Base-by-base conservation (phyloP, 768 basidiomycete species). In the Termitomyces eurrhizus region DNA sequence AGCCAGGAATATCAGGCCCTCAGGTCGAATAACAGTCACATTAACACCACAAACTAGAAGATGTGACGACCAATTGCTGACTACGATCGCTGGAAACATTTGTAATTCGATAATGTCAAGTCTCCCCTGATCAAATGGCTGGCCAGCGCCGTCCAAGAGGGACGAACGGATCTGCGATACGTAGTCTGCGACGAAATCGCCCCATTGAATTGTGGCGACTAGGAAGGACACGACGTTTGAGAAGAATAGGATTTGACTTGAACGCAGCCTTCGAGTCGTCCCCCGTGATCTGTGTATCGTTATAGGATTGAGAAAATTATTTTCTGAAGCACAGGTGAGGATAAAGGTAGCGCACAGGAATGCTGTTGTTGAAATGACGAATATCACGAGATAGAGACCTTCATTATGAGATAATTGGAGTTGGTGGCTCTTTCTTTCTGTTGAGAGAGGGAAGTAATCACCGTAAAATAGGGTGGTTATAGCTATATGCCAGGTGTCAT, bases 61-160 rank as follows among this genome's bases (percentile, higher is more conserved):
- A 49, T 57, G 56, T 14, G 57, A 48, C 3, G 57, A 48, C 57
- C 57, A 58, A 39, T 58, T 58, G 37, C 57, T 59, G 41, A 59
- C 41, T 7, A 59, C 9, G 2, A 35, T 14, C 18, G 58, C 29
- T 36, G 51, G 50, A 45, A 45, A 59, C 41, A 44, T 24, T 41
- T 41, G 32, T 33, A 59, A 14, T 46, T 59, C 51, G 21, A 59
- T 52, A 13, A 16, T 11, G 0, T 16, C 4, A 16, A 59, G 51
- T 26, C 58, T 52, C 1, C 5, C 8, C 2, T 42, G 8, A 36
- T 59, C 21, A 18, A 59, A 59, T 24, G 58, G 58, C 21, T 42
- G 29, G 32, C 36, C 35, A 36, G 32, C 51, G 33, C 33, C 42
- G 11, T 59, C 50, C 21, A 59, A 9, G 4, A 52, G 3, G n/a